Evolutionary conservation across 176 grass and related monocot species (phyloP).

Genomic region (Carex parvula): DNA sequence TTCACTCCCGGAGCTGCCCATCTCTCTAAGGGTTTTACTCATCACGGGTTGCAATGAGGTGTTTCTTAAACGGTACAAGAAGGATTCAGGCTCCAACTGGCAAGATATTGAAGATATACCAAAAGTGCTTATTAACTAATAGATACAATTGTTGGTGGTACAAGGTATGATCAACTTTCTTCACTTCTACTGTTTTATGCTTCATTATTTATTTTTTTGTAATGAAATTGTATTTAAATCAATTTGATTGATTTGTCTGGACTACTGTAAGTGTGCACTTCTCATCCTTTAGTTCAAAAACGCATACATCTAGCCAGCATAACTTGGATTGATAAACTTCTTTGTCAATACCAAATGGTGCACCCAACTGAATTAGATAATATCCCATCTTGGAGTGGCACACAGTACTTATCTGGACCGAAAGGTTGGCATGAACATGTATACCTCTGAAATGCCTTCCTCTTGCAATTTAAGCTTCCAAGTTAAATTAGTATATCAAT

Average conservation of each 20-base stretch:
- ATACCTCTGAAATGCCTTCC: background rate
- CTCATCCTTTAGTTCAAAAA: background rate
- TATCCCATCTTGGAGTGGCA: background rate
- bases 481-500: background rate
- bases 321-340: background rate
- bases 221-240: background rate
- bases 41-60: slow-evolving; percentile 17
- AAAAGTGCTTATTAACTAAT: background rate
- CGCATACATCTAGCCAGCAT: background rate
- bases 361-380: background rate
- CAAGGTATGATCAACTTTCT: background rate
- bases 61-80: slow-evolving; percentile 12
- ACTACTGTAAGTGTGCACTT: background rate
- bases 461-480: background rate
- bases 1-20: slow-evolving; percentile 5
- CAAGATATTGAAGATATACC: background rate
- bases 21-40: background rate
- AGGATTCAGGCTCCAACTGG: slow-evolving; percentile 20
- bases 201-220: background rate
- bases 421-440: background rate
- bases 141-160: background rate
- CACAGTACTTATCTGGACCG: background rate
- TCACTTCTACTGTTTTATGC: background rate
- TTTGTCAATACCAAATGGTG: background rate
- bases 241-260: background rate